A percentile compares a stretch with the other conserved stretches of the same genome.
Conservation (phyloP, 768 basidiomycete species). For the Collybia sp. region DNA sequence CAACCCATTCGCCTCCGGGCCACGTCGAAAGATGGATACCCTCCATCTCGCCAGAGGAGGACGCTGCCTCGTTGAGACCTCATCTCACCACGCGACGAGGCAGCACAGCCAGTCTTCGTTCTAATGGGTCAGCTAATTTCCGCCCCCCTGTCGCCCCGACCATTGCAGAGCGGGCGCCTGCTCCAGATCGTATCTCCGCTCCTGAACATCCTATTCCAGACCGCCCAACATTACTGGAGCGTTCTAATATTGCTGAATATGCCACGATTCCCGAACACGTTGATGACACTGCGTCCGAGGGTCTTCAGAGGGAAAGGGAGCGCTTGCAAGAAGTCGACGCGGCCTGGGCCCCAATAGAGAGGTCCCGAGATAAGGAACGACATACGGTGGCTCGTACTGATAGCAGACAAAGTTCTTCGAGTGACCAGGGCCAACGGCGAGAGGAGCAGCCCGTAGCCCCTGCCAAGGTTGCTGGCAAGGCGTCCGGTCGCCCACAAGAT, state of each 20-base stretch:
- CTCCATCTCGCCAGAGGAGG: conserved; percentile 39
- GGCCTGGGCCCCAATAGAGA: conserved; percentile 7
- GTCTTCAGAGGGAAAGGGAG: conserved; percentile 4
- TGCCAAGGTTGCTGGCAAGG: not conserved
- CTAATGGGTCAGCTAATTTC: conserved; percentile 33
- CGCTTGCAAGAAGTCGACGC: conserved; percentile 5
- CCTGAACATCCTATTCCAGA: conserved; percentile 3
- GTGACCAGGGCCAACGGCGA: conserved; percentile 9
- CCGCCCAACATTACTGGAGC: too few relatives aligned
- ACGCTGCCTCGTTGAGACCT: conserved; percentile 32
- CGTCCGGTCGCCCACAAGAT: not conserved
- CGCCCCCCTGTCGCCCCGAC: conserved; percentile 36
- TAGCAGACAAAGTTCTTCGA: conserved; percentile 13
- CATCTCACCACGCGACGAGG: conserved; percentile 38
- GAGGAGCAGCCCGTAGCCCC: conserved; percentile 6
- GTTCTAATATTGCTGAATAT: too few relatives aligned
- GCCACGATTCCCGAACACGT: not conserved
- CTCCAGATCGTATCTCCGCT: conserved; percentile 7
- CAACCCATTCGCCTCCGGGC: conserved; percentile 26
- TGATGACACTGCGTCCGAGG: not conserved
- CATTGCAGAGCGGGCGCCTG: conserved; percentile 29
- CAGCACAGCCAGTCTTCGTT: conserved; percentile 47
- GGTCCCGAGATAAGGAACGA: conserved; percentile 12
- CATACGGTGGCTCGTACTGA: conserved; percentile 9
- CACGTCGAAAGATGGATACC: conserved; percentile 46